phyloP scores from a whole-genome alignment of 176 grass and related monocot genomes.

The Juncus effusus region DNA sequence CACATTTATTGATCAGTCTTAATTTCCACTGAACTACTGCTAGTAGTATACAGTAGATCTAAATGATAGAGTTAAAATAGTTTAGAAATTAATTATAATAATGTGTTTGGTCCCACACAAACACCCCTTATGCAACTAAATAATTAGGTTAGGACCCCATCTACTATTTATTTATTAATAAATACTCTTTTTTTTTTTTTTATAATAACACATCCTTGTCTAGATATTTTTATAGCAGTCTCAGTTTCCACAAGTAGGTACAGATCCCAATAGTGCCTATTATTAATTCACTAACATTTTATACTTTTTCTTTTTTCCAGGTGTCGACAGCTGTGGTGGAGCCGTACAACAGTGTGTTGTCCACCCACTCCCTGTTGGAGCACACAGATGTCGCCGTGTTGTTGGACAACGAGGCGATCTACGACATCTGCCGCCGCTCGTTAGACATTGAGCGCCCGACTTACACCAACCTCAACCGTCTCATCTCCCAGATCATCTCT shows the following conservation, averaged over 20 bases:
- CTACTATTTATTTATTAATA: too few relatives aligned
- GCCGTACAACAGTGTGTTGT: slow-evolving; percentile 98
- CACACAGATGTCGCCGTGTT: slow-evolving; percentile 88
- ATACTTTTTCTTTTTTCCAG: slow-evolving; percentile 22
- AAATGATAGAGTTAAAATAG: too few relatives aligned
- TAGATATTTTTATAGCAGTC: too few relatives aligned
- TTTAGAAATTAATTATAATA: too few relatives aligned
- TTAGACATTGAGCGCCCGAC: slow-evolving; percentile 90
- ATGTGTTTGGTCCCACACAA: too few relatives aligned
- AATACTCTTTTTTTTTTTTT: too few relatives aligned
- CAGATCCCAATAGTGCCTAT: too few relatives aligned
- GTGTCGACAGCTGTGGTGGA: slow-evolving; percentile 98
- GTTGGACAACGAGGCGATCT: slow-evolving; percentile 81
- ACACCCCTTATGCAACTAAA: too few relatives aligned
- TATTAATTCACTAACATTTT: neutral
- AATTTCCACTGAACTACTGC: neutral
- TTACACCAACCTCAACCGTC: slow-evolving; percentile 85
- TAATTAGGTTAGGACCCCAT: too few relatives aligned
- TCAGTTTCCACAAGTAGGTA: too few relatives aligned
- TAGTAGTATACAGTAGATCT: too few relatives aligned
- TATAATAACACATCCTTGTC: too few relatives aligned
- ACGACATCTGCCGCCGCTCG: slow-evolving; percentile 87
- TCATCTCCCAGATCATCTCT: slow-evolving; percentile 91
- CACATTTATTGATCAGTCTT: neutral
- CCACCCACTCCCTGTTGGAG: slow-evolving; percentile 95